Base-by-base conservation (phyloP, 2,329 filamentous ascomycete genomes). In the Pseudocercospora fuligena region DNA sequence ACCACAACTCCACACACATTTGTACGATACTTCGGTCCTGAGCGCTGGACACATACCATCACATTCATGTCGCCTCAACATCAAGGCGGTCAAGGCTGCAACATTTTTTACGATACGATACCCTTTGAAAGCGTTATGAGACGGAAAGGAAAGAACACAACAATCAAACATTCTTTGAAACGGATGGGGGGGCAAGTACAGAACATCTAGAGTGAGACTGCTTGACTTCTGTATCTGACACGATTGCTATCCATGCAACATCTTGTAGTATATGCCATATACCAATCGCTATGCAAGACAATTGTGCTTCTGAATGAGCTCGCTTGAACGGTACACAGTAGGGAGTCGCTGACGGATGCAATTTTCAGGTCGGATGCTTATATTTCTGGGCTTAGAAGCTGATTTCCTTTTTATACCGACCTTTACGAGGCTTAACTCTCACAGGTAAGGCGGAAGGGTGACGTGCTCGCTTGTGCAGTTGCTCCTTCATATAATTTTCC, bases 41-140 rank as follows among this genome's bases (percentile, higher is more conserved):
- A 43, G 33, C 19, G 57, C 33, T 31, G 27, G 54, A 58, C 54
- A 40, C 23, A n/a, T 8, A 27, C 27, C 27, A 14, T 33, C 40
- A 23, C n/a, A 8, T 40, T 31, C 25, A 58, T 58, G 5, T 21
- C 19, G 6, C 25, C 54, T 6, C 8, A 9, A 33, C 21, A 21
- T 16, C 5, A 14, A 43, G 57, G 23, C 16, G 21, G 5, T 21
- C 12, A 2, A 23, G n/a, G 16, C 19, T n/a, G 8, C 33, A 11
- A 14, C 33, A 27, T 27, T 27, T 29, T 27, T 29, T 6, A 27
- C 23, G 40, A 23, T 25, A 60, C 31, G 31, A 60, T 60, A 60
- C 57, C 57, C 57, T 60, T 43, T 60, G 57, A 60, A 23, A 60
- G 57, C 57, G 57, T 46, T 43, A 43, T 56, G 25, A 56, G 27